Evolutionary conservation across 1,139 yeast species (phyloP), one percentile per base, ranked within the genome.

Genomic region (Blastobotrys elegans): DNA sequence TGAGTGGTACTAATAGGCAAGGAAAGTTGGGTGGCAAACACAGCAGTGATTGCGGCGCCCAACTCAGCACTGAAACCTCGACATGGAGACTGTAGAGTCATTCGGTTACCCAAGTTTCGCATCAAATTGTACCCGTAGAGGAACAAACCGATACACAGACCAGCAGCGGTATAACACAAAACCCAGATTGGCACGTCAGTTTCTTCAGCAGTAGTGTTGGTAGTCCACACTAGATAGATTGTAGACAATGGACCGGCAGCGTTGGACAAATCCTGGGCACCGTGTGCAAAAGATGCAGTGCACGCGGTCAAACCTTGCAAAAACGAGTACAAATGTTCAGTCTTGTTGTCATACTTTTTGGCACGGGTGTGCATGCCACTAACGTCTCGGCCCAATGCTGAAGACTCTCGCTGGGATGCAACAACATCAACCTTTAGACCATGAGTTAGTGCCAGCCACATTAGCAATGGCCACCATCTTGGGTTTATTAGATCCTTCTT

Each of bases 1-100:
- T 84, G 90, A 7, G 92, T 84, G 32, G 92, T 84, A 13, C 89
- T 82, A 40, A 83, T 78, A 36, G 92, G 92, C 53, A 84, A 78
- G 3, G 75, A 71, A 55, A 84, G 72, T 65, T 82, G 84, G 14
- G 92, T 80, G 37, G 92, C 90, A 78, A 84, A 75, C 36, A 82
- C 82, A 14, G 82, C 79, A 13, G 92, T 83, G 47, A 82, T 69
- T 42, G 92, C 92, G 49, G 90, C 88, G 53, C 90, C 92, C 49
- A 84, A 71, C 67, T 84, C 94, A 62, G 83, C 80, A 17, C 85
- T 69, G 61, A 82, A 84, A n/a, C 92, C 92, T 67, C 92, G 75
- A 4, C 88, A 74, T 43, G 94, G 94, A 1, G 90, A 82, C 69
- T 82, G 89, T 57, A 82, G 73, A 51, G 84, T 84, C 67, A 84